Evolutionary conservation across 208 protist genomes (phyloP), one percentile per base, ranked within the genome.

Genomic region (Strigomonas culicis): DNA sequence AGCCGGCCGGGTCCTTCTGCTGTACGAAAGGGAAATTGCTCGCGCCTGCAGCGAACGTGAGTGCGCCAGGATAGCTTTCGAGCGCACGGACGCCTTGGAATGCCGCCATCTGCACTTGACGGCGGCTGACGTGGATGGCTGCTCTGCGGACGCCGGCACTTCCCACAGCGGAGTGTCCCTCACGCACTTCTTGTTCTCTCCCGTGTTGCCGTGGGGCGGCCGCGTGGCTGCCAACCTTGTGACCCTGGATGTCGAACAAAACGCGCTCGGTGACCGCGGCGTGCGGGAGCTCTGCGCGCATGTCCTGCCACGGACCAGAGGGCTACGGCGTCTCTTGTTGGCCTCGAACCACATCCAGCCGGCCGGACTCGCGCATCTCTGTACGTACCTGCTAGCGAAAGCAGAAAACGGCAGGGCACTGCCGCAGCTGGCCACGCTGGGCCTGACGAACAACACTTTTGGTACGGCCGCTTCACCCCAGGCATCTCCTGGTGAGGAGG

Each of bases 391-490:
- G 47, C 52, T 13, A 19, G 19, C 34, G 22, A 28, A 24, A 34
- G 59, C n/a, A 30, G 51, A 8, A 15, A 6, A 53, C n/a, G 10
- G 1, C 17, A 17, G 30, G 8, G 32, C 21, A 0, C 19, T 41
- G 17, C 47, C 30, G 43, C 39, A 31, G 0, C 44, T 82, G 1
- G 71, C 71, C 22, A 62, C 63, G n/a, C 7, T 79, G 2, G 77
- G 77, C 1, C 64, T 84, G 21, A 80, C 73, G 3, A 84, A 84
- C 55, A 84, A 84, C n/a, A n/a, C n/a, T n/a, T n/a, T n/a, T n/a
- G n/a, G n/a, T n/a, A n/a, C n/a, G n/a, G n/a, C n/a, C n/a, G n/a
- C n/a, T n/a, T n/a, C n/a, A n/a, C n/a, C n/a, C n/a, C n/a, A n/a
- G n/a, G n/a, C n/a, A n/a, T n/a, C n/a, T n/a, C n/a, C n/a, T n/a